These are phyloP conservation scores for Boletus sp. DNA, from an alignment of 768 basidiomycete genomes.

Conservation along the genomic window DNA sequence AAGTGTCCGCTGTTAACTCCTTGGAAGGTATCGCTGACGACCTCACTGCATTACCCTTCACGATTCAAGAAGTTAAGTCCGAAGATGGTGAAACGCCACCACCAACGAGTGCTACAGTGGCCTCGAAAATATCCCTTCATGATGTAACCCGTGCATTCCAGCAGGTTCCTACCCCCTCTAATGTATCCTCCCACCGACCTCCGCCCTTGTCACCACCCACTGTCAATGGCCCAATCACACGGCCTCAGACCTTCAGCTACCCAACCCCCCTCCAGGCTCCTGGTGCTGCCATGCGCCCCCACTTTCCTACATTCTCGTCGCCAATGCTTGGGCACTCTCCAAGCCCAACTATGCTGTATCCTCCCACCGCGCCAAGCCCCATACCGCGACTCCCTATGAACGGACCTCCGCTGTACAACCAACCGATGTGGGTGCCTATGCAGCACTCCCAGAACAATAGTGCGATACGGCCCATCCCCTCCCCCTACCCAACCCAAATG, in stretches of 20 bases:
- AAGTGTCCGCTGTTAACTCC: constrained; percentile 69
- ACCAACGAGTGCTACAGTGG: constrained; percentile 50
- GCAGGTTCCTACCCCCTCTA: constrained; percentile 69
- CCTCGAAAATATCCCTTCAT: constrained; percentile 75
- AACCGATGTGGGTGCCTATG: constrained; percentile 65
- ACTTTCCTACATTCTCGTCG: constrained; percentile 60
- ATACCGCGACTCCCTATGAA: constrained; percentile 64
- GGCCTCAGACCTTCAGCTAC: constrained; percentile 28
- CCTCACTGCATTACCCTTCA: constrained; percentile 73
- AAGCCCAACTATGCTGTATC: constrained; percentile 64
- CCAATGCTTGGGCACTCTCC: constrained; percentile 76
- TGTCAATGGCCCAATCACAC: constrained; percentile 32
- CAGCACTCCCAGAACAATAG: constrained; percentile 44
- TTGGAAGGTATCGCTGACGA: constrained; percentile 84
- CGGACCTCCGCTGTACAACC: constrained; percentile 61
- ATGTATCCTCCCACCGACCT: constrained; percentile 45
- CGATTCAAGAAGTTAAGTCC: constrained; percentile 81
- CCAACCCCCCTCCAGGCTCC: constrained; percentile 44
- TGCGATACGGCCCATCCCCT: constrained; percentile 54
- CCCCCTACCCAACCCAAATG: constrained; percentile 65
- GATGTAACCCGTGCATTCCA: constrained; percentile 88
- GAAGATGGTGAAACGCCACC: constrained; percentile 84
- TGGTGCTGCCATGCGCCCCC: constrained; percentile 48
- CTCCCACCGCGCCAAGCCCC: constrained; percentile 60
- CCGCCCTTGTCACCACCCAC: constrained; percentile 50